Evolutionary conservation across 345 rosid genomes (phyloP).

Genomic region (Litchi chinensis): DNA sequence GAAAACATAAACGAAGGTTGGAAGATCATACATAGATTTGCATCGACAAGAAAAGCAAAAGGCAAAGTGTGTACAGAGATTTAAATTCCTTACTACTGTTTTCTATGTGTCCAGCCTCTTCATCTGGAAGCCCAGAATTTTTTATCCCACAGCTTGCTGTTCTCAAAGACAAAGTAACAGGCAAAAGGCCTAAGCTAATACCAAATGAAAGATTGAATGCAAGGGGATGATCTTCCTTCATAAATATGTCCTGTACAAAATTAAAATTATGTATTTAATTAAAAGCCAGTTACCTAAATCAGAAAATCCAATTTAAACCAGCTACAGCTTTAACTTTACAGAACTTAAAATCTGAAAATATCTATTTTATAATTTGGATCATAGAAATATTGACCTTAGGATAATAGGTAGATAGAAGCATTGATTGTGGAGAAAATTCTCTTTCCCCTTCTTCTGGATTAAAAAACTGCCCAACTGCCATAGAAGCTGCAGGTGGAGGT

Average conservation of each 20-base stretch:
- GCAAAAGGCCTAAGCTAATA: slow-evolving; percentile 87
- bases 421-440: slow-evolving; percentile 60
- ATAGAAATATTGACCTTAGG: slow-evolving; percentile 56
- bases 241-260: slow-evolving; percentile 61
- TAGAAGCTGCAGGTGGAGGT: slow-evolving; percentile 98
- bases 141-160: slow-evolving; percentile 91
- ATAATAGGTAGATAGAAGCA: slow-evolving; percentile 74
- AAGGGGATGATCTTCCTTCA: slow-evolving; percentile 94
- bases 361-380: slow-evolving; percentile 13
- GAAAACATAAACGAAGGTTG: neutral
- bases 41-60: slow-evolving; percentile 3
- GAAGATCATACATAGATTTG: slow-evolving; percentile 5
- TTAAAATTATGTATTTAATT: slow-evolving; percentile 24
- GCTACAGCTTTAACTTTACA: slow-evolving; percentile 6
- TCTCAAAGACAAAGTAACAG: slow-evolving; percentile 65
- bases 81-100: slow-evolving; percentile 61
- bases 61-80: neutral
- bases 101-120: slow-evolving; percentile 72
- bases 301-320: slow-evolving; percentile 23
- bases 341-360: slow-evolving; percentile 13
- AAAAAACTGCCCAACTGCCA: slow-evolving; percentile 99
- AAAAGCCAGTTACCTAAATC: slow-evolving; percentile 24
- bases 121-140: slow-evolving; percentile 67
- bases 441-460: slow-evolving; percentile 75
- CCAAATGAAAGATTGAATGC: slow-evolving; percentile 77